Conservation (phyloP, 352 stramenopile species). For the Globisporangium paroecandrum region DNA sequence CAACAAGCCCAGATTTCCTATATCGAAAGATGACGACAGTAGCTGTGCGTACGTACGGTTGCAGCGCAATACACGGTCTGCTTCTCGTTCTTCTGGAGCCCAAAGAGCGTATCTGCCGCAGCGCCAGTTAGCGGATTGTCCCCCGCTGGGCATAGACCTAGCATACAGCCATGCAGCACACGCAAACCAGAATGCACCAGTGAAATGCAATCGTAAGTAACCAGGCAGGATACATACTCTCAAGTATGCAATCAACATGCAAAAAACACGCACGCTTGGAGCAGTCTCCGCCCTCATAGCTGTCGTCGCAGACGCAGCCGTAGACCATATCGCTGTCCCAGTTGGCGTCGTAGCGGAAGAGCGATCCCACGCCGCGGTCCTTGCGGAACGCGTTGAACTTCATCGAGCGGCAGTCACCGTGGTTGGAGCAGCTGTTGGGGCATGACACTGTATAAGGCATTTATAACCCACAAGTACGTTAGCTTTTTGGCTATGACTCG, state of each 20-base stretch:
- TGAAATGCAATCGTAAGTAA: too few relatives aligned
- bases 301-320: slow-evolving; percentile 85
- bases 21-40: too few relatives aligned
- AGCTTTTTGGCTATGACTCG: neutral
- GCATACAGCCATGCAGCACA: neutral
- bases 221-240: too few relatives aligned
- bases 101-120: slow-evolving; percentile 57
- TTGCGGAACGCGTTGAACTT: slow-evolving; percentile 57
- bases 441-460: slow-evolving; percentile 47
- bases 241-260: neutral
- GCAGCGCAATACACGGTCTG: slow-evolving; percentile 65
- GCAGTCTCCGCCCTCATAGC: slow-evolving; percentile 85
- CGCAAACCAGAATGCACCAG: too few relatives aligned
- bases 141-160: slow-evolving; percentile 49
- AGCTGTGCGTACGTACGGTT: slow-evolving; percentile 31
- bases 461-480: neutral
- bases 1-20: too few relatives aligned
- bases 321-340: slow-evolving; percentile 90
- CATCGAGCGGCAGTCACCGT: slow-evolving; percentile 74
- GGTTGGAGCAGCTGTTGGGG: slow-evolving; percentile 54
- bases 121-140: slow-evolving; percentile 75
- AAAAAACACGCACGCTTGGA: slow-evolving; percentile 43
- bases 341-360: slow-evolving; percentile 43
- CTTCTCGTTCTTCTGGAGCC: slow-evolving; percentile 80
- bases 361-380: slow-evolving; percentile 45